phyloP scores from a whole-genome alignment of 2,329 filamentous ascomycete species.

The Dothistroma pini region DNA sequence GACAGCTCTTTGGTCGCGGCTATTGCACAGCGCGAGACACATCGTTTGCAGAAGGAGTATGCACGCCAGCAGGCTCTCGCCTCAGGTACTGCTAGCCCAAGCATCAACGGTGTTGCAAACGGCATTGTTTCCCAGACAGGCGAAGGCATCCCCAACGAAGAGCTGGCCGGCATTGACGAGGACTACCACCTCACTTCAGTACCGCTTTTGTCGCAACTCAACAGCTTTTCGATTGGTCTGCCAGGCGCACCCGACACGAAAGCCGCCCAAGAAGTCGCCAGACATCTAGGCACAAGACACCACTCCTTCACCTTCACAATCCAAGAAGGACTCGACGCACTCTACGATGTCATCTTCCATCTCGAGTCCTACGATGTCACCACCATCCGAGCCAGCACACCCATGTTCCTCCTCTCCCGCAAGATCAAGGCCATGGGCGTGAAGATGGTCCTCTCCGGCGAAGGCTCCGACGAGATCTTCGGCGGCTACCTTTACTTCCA shows the following conservation, averaged over 20 bases:
- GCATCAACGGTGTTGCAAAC: slow-evolving; percentile 35
- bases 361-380: slow-evolving; percentile 98
- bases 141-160: slow-evolving; percentile 55
- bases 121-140: slow-evolving; percentile 43
- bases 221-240: slow-evolving; percentile 98
- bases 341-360: slow-evolving; percentile 97
- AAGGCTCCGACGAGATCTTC: slow-evolving; percentile 97
- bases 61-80: slow-evolving; percentile 41
- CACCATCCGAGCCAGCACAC: slow-evolving; percentile 95
- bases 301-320: slow-evolving; percentile 98
- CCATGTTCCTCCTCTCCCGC: slow-evolving; percentile 95
- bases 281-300: slow-evolving; percentile 96
- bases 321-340: slow-evolving; percentile 92
- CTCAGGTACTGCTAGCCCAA: slow-evolving; percentile 30
- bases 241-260: slow-evolving; percentile 88
- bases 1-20: slow-evolving; percentile 94
- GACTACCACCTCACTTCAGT: slow-evolving; percentile 84
- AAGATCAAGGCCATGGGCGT: slow-evolving; percentile 99
- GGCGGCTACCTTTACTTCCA: slow-evolving; percentile 99
- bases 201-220: slow-evolving; percentile 88
- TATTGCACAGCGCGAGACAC: slow-evolving; percentile 90
- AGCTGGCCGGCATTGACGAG: slow-evolving; percentile 91
- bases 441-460: slow-evolving; percentile 98
- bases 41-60: slow-evolving; percentile 54
- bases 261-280: slow-evolving; percentile 87